These are phyloP conservation scores for Aspergillus viridinutans DNA, from an alignment of 2,329 filamentous ascomycete species.

Conservation along the genomic window DNA sequence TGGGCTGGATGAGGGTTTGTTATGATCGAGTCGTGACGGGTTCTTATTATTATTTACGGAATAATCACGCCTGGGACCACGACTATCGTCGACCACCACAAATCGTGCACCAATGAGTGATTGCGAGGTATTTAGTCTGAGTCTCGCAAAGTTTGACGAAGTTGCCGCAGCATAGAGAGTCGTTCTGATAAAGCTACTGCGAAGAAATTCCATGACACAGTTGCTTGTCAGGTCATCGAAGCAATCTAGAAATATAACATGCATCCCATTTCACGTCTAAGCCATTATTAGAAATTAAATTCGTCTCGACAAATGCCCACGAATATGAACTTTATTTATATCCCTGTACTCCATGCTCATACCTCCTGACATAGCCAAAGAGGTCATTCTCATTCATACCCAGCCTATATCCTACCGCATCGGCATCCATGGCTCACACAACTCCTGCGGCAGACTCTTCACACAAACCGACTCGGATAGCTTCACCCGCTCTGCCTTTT, in stretches of 20 bases:
- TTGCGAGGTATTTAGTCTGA: too few species aligned
- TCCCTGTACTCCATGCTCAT: neutral
- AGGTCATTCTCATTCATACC: too few species aligned
- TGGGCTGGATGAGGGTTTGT: constrained; percentile 16
- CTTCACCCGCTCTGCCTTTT: neutral
- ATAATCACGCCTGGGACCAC: constrained; percentile 10
- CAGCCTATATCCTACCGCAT: neutral
- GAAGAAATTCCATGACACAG: too few species aligned
- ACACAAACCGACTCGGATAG: neutral
- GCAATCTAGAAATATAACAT: too few species aligned
- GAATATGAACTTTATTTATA: neutral
- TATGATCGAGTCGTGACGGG: constrained; percentile 3
- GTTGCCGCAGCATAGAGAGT: too few species aligned
- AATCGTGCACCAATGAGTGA: neutral
- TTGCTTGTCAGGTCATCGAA: too few species aligned
- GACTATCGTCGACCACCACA: neutral
- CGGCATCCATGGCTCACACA: neutral
- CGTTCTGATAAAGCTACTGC: too few species aligned
- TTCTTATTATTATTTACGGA: constrained; percentile 3
- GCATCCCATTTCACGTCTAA: too few species aligned
- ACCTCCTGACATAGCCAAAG: too few species aligned
- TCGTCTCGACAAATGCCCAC: neutral
- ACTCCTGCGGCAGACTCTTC: neutral
- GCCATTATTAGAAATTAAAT: neutral
- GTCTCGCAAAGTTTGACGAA: too few species aligned